Percentiles rank a stretch among this genome's conserved stretches.
phyloP scores from a whole-genome alignment of 1,284 basidiomycete genomes.

The Naganishia sp. region DNA sequence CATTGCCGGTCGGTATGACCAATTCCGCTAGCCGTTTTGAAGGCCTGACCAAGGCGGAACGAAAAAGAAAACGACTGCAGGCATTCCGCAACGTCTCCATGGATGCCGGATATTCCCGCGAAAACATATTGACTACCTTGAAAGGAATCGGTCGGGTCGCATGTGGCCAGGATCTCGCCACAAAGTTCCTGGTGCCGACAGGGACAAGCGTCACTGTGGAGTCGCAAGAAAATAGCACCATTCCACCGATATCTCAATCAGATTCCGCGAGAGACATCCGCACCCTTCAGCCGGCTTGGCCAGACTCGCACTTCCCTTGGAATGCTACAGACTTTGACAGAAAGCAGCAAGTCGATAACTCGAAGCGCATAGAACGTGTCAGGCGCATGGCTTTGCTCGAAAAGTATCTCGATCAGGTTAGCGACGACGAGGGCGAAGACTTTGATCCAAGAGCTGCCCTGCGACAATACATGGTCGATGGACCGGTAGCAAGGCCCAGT shows the following conservation, averaged over 20 bases:
- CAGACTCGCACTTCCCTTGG: conserved; percentile 74
- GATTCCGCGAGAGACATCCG: background rate
- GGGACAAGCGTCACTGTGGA: conserved; percentile 14
- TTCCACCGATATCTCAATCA: background rate
- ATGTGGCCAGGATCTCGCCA: conserved; percentile 11
- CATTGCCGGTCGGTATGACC: conserved; percentile 19
- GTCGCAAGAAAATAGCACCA: conserved; percentile 16
- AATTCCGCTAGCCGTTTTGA: conserved; percentile 24
- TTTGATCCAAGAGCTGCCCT: conserved; percentile 18
- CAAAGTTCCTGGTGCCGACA: conserved; percentile 25
- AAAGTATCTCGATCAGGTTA: conserved; percentile 34
- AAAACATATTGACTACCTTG: conserved; percentile 67
- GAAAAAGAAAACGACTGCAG: conserved; percentile 27
- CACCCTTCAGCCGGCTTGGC: conserved; percentile 63
- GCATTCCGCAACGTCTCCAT: conserved; percentile 22
- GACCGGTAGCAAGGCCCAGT: conserved; percentile 10
- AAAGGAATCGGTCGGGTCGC: conserved; percentile 29
- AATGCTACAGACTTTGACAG: conserved; percentile 53
- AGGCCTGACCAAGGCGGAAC: conserved; percentile 25
- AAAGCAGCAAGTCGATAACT: conserved; percentile 51
- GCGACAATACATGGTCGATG: conserved; percentile 5
- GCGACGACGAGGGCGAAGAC: conserved; percentile 54
- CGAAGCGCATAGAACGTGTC: conserved; percentile 13
- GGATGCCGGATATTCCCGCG: conserved; percentile 44
- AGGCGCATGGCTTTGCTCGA: conserved; percentile 26